phyloP scores from a whole-genome alignment of 306 rosid species.

The Corylus americana region DNA sequence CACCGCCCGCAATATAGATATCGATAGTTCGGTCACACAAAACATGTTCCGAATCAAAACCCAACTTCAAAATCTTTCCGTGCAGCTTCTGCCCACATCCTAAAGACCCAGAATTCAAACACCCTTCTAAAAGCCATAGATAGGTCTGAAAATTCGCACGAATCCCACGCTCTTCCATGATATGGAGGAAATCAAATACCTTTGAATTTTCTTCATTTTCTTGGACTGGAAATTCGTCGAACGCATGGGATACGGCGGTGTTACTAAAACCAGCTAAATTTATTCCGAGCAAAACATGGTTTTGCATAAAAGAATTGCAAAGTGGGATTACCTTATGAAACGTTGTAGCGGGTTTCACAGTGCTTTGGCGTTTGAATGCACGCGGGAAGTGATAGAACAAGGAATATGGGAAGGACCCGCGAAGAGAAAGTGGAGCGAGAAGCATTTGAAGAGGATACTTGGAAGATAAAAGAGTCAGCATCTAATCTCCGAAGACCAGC shows the following conservation, averaged over 20 bases:
- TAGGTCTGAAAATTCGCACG: conserved; percentile 72
- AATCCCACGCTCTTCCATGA: conserved; percentile 65
- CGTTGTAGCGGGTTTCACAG: conserved; percentile 10
- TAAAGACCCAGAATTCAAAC: conserved; percentile 49
- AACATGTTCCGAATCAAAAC: conserved; percentile 47
- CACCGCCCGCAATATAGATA: conserved; percentile 47
- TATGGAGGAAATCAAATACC: conserved; percentile 53
- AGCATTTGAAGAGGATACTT: conserved; percentile 22
- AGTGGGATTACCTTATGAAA: conserved; percentile 33
- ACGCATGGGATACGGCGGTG: conserved; percentile 36
- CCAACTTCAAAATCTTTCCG: conserved; percentile 63
- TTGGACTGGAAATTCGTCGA: conserved; percentile 30
- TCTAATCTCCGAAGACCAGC: conserved; percentile 1
- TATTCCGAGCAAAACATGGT: conserved; percentile 6
- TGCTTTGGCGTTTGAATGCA: conserved; percentile 17
- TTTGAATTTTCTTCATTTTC: conserved; percentile 31
- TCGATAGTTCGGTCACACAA: conserved; percentile 52
- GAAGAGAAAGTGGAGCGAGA: conserved; percentile 19
- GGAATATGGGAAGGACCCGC: conserved; percentile 28
- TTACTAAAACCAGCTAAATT: conserved; percentile 42
- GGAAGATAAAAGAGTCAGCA: conserved; percentile 7
- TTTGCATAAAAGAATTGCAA: neutral
- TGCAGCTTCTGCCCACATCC: conserved; percentile 61
- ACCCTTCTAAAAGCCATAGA: conserved; percentile 72
- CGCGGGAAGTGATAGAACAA: conserved; percentile 28